phyloP scores from a whole-genome alignment of 1,139 yeast genomes.

The Yamadazyma kanchanaburiensis region DNA sequence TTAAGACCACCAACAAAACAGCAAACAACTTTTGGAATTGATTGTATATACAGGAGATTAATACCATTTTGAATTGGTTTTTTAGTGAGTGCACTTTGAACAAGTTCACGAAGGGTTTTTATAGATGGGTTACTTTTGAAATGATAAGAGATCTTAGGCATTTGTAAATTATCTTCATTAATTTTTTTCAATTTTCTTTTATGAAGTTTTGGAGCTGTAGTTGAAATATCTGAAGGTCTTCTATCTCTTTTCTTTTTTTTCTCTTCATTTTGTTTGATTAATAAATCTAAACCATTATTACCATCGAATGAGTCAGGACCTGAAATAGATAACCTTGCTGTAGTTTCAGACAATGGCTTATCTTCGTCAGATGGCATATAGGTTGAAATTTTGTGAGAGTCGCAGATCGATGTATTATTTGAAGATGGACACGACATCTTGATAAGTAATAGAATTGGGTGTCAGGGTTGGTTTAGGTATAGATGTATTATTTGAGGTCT shows the following conservation, averaged over 20 bases:
- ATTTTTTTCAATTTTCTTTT: conserved; percentile 34
- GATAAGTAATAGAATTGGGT: neutral
- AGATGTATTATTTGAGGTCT: no score
- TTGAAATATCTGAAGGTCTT: conserved; percentile 1
- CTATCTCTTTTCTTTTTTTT: neutral
- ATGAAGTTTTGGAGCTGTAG: no score
- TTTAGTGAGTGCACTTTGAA: neutral
- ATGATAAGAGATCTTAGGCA: conserved; percentile 20
- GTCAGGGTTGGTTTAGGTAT: neutral
- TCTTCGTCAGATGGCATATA: neutral
- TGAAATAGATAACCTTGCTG: conserved; percentile 6
- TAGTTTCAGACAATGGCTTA: conserved; percentile 3
- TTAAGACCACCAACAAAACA: conserved; percentile 64
- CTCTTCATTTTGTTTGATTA: no score
- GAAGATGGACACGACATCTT: neutral
- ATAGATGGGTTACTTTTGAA: conserved; percentile 7
- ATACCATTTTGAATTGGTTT: neutral
- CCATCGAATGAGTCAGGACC: neutral
- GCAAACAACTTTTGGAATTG: conserved; percentile 50
- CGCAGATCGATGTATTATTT: no score
- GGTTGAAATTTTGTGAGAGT: neutral
- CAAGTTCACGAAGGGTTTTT: neutral
- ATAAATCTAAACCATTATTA: no score
- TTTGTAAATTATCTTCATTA: conserved; percentile 18
- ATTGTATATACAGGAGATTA: conserved; percentile 23